Percentiles rank a stretch among this genome's conserved stretches.
phyloP scores from a whole-genome alignment of 257 asterid genomes.

The Dorcoceras hygrometricum region DNA sequence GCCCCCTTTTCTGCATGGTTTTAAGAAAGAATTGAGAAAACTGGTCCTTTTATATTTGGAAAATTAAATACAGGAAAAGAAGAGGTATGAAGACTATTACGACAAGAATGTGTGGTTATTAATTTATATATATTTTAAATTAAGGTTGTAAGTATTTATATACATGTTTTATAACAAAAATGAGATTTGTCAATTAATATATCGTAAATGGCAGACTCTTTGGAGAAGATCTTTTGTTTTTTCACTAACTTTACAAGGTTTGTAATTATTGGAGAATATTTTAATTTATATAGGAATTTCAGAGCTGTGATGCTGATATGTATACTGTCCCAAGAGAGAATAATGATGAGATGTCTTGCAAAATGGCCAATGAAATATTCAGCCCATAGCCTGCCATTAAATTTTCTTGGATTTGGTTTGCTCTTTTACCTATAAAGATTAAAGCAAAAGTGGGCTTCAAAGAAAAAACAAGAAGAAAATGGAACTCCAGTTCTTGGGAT shows the following conservation, averaged over 20 bases:
- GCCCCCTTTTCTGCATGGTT: conserved; percentile 71
- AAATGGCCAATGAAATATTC: conserved; percentile 16
- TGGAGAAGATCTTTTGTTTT: conserved; percentile 28
- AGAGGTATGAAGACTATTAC: not conserved
- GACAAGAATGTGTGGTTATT: not conserved
- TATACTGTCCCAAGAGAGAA: conserved; percentile 33
- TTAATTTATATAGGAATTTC: conserved; percentile 30
- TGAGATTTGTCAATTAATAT: conserved; percentile 23
- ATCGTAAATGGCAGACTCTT: conserved; percentile 37
- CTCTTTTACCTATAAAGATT: not conserved
- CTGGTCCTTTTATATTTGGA: not conserved
- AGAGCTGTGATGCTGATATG: conserved; percentile 42
- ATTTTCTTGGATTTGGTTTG: not conserved
- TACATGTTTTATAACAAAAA: not conserved
- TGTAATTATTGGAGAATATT: conserved; percentile 31
- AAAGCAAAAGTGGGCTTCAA: not conserved
- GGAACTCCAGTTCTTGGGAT: not conserved
- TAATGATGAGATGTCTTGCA: conserved; percentile 24
- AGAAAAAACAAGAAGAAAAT: not conserved
- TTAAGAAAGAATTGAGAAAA: not conserved
- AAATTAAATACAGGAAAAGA: conserved; percentile 16
- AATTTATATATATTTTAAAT: not conserved
- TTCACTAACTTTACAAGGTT: conserved; percentile 26
- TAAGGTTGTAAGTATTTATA: conserved; percentile 13
- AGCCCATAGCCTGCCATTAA: not conserved